These are phyloP conservation scores for Ophiostoma novo-ulmi DNA, from an alignment of 2,329 filamentous ascomycete genomes.

Conservation along the genomic window DNA sequence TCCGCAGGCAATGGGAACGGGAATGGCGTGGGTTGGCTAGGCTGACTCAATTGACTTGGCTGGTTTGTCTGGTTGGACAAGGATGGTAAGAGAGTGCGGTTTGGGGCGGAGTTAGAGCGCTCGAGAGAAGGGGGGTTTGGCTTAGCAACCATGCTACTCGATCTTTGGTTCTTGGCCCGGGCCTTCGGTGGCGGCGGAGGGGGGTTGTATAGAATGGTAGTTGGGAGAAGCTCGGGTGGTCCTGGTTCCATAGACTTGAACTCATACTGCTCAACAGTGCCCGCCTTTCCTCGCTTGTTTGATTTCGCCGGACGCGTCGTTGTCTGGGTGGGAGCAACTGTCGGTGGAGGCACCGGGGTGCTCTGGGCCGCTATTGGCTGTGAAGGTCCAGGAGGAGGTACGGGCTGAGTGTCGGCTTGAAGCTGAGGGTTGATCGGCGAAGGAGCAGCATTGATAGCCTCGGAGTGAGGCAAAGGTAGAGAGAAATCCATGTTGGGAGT, in stretches of 20 bases:
- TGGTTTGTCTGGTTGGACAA: not conserved
- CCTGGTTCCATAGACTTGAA: slow-evolving; percentile 43
- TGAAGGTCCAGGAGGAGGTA: not conserved
- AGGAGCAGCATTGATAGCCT: not conserved
- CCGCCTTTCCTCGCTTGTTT: slow-evolving; percentile 21
- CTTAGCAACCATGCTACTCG: slow-evolving; percentile 15
- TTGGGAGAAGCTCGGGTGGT: slow-evolving; percentile 41
- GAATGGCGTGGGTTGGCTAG: not conserved
- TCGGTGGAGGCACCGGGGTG: not conserved
- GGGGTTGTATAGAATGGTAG: slow-evolving; percentile 42
- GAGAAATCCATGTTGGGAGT: slow-evolving; percentile 19
- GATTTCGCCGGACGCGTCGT: slow-evolving; percentile 30
- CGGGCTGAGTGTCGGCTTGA: not conserved
- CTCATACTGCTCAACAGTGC: slow-evolving; percentile 28
- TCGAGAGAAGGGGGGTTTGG: slow-evolving; percentile 20
- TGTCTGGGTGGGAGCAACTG: not conserved
- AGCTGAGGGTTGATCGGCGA: not conserved
- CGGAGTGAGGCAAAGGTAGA: slow-evolving; percentile 13
- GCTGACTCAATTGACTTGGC: not conserved
- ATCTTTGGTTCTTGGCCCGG: slow-evolving; percentile 18
- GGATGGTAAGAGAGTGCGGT: not conserved
- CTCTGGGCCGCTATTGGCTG: not conserved
- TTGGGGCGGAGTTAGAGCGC: slow-evolving; percentile 26
- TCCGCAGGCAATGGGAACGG: slow-evolving; percentile 13
- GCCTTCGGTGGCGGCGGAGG: slow-evolving; percentile 26